A percentile compares a stretch with the other conserved stretches of the same genome.
phyloP scores from a whole-genome alignment of 164 flowering plant species.

The Stephania cephalantha region DNA sequence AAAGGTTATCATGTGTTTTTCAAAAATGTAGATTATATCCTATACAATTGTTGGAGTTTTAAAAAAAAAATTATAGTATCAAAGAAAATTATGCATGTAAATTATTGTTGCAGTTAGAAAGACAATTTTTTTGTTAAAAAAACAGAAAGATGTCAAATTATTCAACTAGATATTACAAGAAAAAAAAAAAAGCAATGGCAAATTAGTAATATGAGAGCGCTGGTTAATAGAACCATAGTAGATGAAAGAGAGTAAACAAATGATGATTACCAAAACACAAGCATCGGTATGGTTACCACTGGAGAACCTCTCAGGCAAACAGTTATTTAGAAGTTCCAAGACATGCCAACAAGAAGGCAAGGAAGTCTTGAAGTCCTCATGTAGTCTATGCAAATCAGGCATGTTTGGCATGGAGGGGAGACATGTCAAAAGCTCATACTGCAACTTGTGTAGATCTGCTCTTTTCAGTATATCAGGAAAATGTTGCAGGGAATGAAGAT shows the following conservation, averaged over 20 bases:
- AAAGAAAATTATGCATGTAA: too few relatives aligned
- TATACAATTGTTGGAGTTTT: neutral
- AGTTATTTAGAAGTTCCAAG: constrained; percentile 55
- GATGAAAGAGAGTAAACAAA: neutral
- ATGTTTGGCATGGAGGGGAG: constrained; percentile 74
- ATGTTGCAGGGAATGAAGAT: constrained; percentile 58
- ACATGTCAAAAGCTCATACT: constrained; percentile 51
- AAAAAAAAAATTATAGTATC: too few relatives aligned
- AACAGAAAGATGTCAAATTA: neutral
- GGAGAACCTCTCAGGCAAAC: constrained; percentile 74
- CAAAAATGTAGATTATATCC: neutral
- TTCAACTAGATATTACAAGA: neutral
- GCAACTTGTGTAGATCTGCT: constrained; percentile 68
- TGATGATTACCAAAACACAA: constrained; percentile 68
- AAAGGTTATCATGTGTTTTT: neutral
- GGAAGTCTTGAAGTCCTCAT: constrained; percentile 46
- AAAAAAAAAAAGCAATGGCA: too few relatives aligned
- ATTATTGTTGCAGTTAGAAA: too few relatives aligned
- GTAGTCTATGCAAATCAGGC: constrained; percentile 55
- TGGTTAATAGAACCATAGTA: constrained; percentile 3
- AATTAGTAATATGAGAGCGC: neutral
- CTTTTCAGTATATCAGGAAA: constrained; percentile 50
- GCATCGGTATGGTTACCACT: constrained; percentile 54
- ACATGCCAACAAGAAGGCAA: constrained; percentile 61
- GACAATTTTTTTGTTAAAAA: too few relatives aligned